Evolutionary conservation across 495 filamentous ascomycete species (phyloP).

Genomic region (Tirmania nivea): DNA sequence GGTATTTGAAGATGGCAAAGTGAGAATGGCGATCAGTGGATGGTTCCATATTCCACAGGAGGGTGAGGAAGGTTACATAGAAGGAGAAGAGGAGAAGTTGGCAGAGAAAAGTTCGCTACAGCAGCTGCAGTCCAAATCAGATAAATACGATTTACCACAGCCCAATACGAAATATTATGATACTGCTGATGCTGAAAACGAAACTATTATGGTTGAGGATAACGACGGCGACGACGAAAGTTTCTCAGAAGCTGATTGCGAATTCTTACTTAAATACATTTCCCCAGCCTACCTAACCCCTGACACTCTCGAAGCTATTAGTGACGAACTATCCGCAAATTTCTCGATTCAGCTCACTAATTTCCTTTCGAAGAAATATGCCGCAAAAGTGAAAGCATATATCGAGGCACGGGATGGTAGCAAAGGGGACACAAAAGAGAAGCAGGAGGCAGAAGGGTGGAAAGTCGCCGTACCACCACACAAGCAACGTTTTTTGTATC

Average conservation of each 20-base stretch:
- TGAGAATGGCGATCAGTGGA: constrained; percentile 95
- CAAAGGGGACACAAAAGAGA: constrained; percentile 21
- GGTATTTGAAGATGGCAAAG: constrained; percentile 60
- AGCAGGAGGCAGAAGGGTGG: constrained; percentile 40
- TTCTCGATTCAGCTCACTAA: constrained; percentile 58
- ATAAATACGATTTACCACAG: constrained; percentile 65
- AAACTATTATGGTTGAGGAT: constrained; percentile 13
- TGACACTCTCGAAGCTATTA: constrained; percentile 66
- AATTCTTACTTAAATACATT: constrained; percentile 75
- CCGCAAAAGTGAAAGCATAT: constrained; percentile 40
- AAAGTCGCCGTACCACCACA: constrained; percentile 70
- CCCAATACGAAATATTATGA: constrained; percentile 30
- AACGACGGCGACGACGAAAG: constrained; percentile 25
- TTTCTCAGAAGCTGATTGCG: constrained; percentile 53
- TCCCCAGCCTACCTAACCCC: constrained; percentile 81
- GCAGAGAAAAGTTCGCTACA: constrained; percentile 71
- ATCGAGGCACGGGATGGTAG: constrained; percentile 40
- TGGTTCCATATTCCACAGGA: constrained; percentile 98
- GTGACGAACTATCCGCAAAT: constrained; percentile 54
- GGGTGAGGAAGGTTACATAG: constrained; percentile 81
- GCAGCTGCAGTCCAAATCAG: constrained; percentile 77
- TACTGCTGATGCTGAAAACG: constrained; percentile 19
- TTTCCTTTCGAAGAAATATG: constrained; percentile 60
- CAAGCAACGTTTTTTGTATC: constrained; percentile 82
- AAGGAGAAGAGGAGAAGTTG: constrained; percentile 69